phyloP scores from a whole-genome alignment of 306 rosid species.

The Rosa chinensis region DNA sequence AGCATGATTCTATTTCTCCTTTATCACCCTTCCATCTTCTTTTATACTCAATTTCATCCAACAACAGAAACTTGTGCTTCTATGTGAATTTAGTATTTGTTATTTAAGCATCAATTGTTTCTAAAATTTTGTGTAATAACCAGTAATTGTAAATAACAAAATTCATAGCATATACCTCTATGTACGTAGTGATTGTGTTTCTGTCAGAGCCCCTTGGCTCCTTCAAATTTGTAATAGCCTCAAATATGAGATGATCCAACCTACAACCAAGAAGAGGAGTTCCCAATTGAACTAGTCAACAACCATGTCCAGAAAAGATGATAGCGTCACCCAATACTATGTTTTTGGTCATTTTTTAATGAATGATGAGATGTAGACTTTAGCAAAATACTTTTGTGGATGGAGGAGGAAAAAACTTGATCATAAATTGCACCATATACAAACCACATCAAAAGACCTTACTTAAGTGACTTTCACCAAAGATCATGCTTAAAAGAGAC shows the following conservation, averaged over 20 bases:
- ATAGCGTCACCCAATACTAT: neutral
- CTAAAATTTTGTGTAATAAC: neutral
- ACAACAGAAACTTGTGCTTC: neutral
- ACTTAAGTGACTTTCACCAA: neutral
- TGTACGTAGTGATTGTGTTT: constrained; percentile 71
- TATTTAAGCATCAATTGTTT: constrained; percentile 8
- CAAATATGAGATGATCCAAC: constrained; percentile 79
- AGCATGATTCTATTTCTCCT: neutral
- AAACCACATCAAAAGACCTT: neutral
- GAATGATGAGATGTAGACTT: neutral
- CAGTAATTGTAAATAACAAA: constrained; percentile 14
- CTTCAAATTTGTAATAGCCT: constrained; percentile 73
- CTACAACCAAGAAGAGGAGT: constrained; percentile 47
- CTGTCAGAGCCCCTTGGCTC: constrained; percentile 89
- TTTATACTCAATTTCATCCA: neutral
- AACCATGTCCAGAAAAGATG: constrained; percentile 12
- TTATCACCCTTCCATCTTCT: neutral
- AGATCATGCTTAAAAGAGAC: neutral
- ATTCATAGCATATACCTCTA: constrained; percentile 64
- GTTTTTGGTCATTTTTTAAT: constrained; percentile 2
- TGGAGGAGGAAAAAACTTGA: neutral
- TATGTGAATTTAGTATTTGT: constrained; percentile 28
- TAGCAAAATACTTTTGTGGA: neutral
- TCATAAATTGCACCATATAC: neutral
- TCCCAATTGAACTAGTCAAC: constrained; percentile 21